Conservation (phyloP, 2,329 filamentous ascomycete genomes). For the Rhexocercosporidium sp. region DNA sequence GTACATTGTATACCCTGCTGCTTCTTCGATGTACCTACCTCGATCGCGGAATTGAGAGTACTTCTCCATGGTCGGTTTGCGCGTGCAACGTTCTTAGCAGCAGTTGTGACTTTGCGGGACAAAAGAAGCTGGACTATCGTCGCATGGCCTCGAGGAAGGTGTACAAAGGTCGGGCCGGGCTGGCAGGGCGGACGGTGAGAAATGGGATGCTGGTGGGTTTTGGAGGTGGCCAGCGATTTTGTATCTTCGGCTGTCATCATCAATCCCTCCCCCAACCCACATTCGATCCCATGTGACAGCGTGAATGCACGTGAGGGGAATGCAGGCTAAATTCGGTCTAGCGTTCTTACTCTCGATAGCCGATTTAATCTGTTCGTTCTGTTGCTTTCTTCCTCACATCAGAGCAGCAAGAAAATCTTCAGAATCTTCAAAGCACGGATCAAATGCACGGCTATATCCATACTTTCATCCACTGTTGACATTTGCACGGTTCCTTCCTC, state of each 20-base stretch:
- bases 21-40: conserved; percentile 52
- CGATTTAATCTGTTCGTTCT: background rate
- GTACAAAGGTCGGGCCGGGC: background rate
- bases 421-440: too few relatives aligned
- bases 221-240: conserved; percentile 5
- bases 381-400: background rate
- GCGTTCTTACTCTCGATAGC: background rate
- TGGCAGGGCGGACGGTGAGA: background rate
- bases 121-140: conserved; percentile 10
- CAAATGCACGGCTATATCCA: too few relatives aligned
- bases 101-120: background rate
- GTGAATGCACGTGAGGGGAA: background rate
- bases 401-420: background rate
- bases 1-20: conserved; percentile 21
- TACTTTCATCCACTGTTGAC: too few relatives aligned
- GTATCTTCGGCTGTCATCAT: conserved; percentile 6
- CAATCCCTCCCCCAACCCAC: background rate
- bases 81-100: conserved; percentile 8
- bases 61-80: conserved; percentile 65
- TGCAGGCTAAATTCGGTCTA: background rate
- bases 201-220: background rate
- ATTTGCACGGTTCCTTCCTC: too few relatives aligned
- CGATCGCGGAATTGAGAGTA: conserved; percentile 77
- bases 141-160: conserved; percentile 12
- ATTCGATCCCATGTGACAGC: conserved; percentile 1